Base-by-base conservation (phyloP, 306 rosid species). In the Vicia villosa region DNA sequence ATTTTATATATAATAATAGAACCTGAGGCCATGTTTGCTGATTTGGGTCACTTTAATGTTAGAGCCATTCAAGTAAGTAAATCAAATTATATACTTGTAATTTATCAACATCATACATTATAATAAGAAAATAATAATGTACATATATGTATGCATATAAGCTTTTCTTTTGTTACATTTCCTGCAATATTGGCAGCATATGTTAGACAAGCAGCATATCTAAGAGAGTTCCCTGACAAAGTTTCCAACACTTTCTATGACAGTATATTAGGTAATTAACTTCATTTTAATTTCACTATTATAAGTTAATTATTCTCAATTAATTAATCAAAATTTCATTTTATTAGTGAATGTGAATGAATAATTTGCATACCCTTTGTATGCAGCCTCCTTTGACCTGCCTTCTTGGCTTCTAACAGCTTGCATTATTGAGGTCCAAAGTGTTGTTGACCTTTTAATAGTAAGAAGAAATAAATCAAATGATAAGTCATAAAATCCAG, bases 331-430 rank as follows among this genome's bases (percentile, higher is more conserved):
- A 34, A 6, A 6, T 34, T 34, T 0, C 8, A 7, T 34, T 34
- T 34, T 34, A 36, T 19, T 19, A 11, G 2, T 24, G 1, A 6
- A 19, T 62, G 1, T 62, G 3, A 62, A 24, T 24, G 28, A 24
- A 17, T 46, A 43, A 46, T 13, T 16, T 80, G 73, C 84, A 91
- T 92, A 15, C 19, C 76, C 86, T 7, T 15, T 89, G 21, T 92
- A 92, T 62, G 98, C 98, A 42, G 97, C 98, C 69, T 93, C 98
- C 68, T 93, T 93, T 75, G 98, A 93, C 70, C 83, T 93, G 86
- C 82, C 97, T 70, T 84, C 96, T 79, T 82, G 90, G 91, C 91
- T 90, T 85, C 94, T 93, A 52, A 85, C 94, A 36, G 81, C 91
- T 72, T 88, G 98, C 75, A 81, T 87, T 81, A 77, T 90, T 68